Evolutionary conservation across 306 rosid species (phyloP), one percentile per base, ranked within the genome.

Genomic region (Castanea mollissima): DNA sequence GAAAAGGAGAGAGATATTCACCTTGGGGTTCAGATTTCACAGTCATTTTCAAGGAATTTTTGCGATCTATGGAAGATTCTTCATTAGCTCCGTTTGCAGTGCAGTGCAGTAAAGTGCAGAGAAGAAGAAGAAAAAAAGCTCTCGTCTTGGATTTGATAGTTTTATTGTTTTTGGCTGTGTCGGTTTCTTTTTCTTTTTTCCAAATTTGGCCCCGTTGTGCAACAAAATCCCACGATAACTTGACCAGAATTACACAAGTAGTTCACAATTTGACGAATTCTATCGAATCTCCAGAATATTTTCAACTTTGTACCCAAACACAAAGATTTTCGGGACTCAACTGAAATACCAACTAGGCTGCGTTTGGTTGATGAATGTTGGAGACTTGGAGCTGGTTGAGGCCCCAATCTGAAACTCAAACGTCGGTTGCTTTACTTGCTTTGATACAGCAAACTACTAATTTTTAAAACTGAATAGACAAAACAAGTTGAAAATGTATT

Each of bases 41-140:
- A 71, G 78, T 89, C 73, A 72, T 65, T 72, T 86, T 83, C 72
- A 62, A 76, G 83, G 87, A 83, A 88, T 83, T 84, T 83, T 74
- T 78, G 58, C 29, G 73, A 65, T 69, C 81, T 72, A 71, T 59
- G 75, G 64, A 85, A 83, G 85, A 87, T 74, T 88, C 85, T 78
- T 83, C 80, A 34, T 79, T n/a, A 71, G 79, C 82, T 84, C 80
- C 82, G 74, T 63, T 60, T 74, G 82, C 71, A 74, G 74, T 44
- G 55, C 44, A 77, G 75, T 67, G 72, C 76, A 81, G 82, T 69
- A 55, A 38, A 35, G n/a, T 64, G 70, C 49, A 78, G 58, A 82
- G 81, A 76, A 41, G 46, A 41, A 41, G 27, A 41, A 8, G 23
- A 41, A 35, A 12, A 3, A 12, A 64, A 78, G 71, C 77, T 57